Evolutionary conservation across 371 early-diverging fungal species (phyloP).

Genomic region (Circinella umbellata): DNA sequence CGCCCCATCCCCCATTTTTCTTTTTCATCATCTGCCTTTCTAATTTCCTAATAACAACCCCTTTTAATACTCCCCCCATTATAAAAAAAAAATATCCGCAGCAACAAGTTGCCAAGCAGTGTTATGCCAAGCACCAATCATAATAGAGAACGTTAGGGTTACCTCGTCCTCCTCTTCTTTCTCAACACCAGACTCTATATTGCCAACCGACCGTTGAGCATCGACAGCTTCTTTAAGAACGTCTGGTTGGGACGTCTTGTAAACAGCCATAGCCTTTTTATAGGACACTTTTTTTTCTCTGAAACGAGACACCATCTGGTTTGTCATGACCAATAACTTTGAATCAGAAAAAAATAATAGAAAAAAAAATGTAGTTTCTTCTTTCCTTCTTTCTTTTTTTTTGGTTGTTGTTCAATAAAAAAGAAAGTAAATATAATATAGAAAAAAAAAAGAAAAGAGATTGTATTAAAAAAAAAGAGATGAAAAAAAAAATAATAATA

Average conservation of each 20-base stretch:
- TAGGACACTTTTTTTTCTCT: slow-evolving; percentile 68
- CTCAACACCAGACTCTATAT: slow-evolving; percentile 88
- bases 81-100: not conserved
- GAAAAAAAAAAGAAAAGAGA: too few relatives aligned
- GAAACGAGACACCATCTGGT: slow-evolving; percentile 49
- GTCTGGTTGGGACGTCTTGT: slow-evolving; percentile 61
- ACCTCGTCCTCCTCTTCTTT: slow-evolving; percentile 91
- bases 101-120: not conserved
- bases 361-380: not conserved
- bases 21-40: not conserved
- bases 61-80: not conserved
- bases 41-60: not conserved
- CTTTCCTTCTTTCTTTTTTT: too few relatives aligned
- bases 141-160: slow-evolving; percentile 10
- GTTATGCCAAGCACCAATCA: slow-evolving; percentile 10
- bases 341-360: too few relatives aligned
- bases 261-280: slow-evolving; percentile 64
- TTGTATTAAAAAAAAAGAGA: too few relatives aligned
- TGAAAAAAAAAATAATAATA: too few relatives aligned
- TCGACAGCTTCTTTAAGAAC: slow-evolving; percentile 56
- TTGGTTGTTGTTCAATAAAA: too few relatives aligned
- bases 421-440: too few relatives aligned
- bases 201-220: slow-evolving; percentile 64
- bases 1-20: not conserved
- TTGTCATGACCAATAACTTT: slow-evolving; percentile 21